A percentile compares a stretch with the other conserved stretches of the same genome.
Conservation (phyloP, 2,329 filamentous ascomycete genomes). For the Penicillium sp. region DNA sequence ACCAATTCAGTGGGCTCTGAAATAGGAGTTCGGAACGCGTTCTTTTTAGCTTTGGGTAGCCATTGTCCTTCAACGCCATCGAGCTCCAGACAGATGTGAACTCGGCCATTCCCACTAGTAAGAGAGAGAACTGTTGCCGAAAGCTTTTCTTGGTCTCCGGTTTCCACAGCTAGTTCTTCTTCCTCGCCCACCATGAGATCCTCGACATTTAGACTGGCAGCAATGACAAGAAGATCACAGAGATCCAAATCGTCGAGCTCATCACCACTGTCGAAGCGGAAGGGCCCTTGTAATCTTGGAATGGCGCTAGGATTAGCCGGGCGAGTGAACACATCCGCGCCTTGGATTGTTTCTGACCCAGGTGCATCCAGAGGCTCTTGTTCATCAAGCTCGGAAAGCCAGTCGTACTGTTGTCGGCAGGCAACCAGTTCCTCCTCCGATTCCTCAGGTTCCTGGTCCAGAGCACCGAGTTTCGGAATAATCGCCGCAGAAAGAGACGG, state of each 20-base stretch:
- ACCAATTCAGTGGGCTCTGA: conserved; percentile 44
- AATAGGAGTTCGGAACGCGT: conserved; percentile 41
- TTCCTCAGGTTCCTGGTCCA: conserved; percentile 42
- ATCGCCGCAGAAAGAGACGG: conserved; percentile 81
- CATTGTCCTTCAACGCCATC: conserved; percentile 62
- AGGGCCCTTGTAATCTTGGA: conserved; percentile 62
- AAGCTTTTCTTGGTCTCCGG: conserved; percentile 49
- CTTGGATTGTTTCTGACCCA: conserved; percentile 38
- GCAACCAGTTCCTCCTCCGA: conserved; percentile 47
- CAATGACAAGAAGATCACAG: conserved; percentile 59
- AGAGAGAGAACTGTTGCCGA: conserved; percentile 59
- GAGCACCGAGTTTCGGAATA: conserved; percentile 62
- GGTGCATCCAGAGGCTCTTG: conserved; percentile 49
- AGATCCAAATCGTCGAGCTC: conserved; percentile 55
- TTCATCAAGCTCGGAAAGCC: conserved; percentile 56
- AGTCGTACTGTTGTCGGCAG: conserved; percentile 56
- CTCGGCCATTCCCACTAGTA: conserved; percentile 53
- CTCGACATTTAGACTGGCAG: conserved; percentile 51
- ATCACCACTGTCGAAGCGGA: conserved; percentile 51
- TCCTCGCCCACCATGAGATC: conserved; percentile 54
- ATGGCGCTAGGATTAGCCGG: conserved; percentile 55
- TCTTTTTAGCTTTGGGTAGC: conserved; percentile 51
- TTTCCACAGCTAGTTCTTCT: conserved; percentile 42
- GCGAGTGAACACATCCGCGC: conserved; percentile 55
- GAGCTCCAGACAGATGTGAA: conserved; percentile 60